Evolutionary conservation across 768 basidiomycete genomes (phyloP), one percentile per base, ranked within the genome.

Genomic region (Inosperma sp.): DNA sequence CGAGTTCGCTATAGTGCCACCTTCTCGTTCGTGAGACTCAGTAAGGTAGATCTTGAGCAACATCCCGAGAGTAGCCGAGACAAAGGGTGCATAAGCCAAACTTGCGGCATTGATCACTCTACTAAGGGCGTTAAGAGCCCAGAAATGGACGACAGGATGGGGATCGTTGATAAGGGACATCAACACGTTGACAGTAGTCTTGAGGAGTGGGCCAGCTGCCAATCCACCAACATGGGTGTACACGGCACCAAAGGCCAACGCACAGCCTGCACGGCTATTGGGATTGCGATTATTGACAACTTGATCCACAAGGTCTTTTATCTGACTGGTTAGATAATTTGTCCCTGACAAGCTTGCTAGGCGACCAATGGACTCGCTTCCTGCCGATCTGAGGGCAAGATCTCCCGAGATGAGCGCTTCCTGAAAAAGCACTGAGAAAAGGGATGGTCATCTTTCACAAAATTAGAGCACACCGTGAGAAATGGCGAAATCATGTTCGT

Each of bases 101-200:
- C 88, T 93, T 3, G 95, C 93, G 3, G 94, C 86, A 62, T 90
- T 85, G 64, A 96, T 86, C 51, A 98, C 94, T 13, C 81, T 77
- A 5, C 86, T 82, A 25, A 99, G 74, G 1, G 96, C 88, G 41
- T 80, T 83, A 54, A 97, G 72, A 2, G 95, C 86, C 84, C 88
- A 94, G 62, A 87, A 96, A 66, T 98, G 95, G 5, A 97, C 96
- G 26, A 93, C 78, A 0, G 96, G 95, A 64, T 98, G 96, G 0
- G 95, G 93, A 65, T 99, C 96, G 54, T 89, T 93, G 66, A 87
- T 84, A 16, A 99, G 79, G 0, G 94, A 95, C 82, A 95, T 90
- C 30, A 97, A 75, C 37, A 98, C 84, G 62, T 96, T 93, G 54
- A 95, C 88, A 0, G 94, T 92, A 1, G 94, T 96, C 68, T 97